A percentile compares a stretch with the other conserved stretches of the same genome.
These are phyloP conservation scores for Tilletia horrida DNA, from an alignment of 1,284 basidiomycete genomes.

Conservation along the genomic window DNA sequence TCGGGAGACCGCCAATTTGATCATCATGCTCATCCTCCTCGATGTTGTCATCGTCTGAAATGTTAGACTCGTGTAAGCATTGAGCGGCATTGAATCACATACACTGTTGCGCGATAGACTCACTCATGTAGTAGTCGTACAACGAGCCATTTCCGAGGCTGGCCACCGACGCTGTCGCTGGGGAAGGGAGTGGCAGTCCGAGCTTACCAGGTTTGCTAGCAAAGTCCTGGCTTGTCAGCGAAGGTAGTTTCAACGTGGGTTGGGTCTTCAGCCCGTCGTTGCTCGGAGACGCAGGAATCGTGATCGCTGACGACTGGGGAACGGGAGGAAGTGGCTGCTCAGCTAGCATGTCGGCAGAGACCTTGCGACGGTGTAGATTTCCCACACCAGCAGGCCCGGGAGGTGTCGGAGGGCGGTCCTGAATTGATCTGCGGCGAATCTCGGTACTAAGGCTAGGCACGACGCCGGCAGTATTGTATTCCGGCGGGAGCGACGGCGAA, in stretches of 20 bases:
- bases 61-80: not conserved
- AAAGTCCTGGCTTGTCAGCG: too few relatives aligned
- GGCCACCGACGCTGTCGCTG: not conserved
- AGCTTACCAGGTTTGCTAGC: not conserved
- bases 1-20: not conserved
- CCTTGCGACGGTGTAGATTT: slow-evolving; percentile 23
- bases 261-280: too few relatives aligned
- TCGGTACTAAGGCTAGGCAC: too few relatives aligned
- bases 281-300: too few relatives aligned
- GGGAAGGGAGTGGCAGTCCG: not conserved
- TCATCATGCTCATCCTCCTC: not conserved
- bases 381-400: slow-evolving; percentile 23
- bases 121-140: slow-evolving; percentile 19
- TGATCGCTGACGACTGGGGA: not conserved
- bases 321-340: slow-evolving; percentile 18
- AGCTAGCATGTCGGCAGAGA: slow-evolving; percentile 21
- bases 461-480: not conserved
- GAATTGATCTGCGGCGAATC: slow-evolving; percentile 26
- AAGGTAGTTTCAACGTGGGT: not conserved
- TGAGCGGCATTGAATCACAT: not conserved
- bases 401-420: slow-evolving; percentile 26
- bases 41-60: slow-evolving; percentile 9
- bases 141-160: slow-evolving; percentile 11
- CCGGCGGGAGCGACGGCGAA: not conserved
- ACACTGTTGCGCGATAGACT: slow-evolving; percentile 11